Evolutionary conservation across 495 filamentous ascomycete genomes (phyloP), one percentile per base, ranked within the genome.

Genomic region (Lophiotrema nucula): DNA sequence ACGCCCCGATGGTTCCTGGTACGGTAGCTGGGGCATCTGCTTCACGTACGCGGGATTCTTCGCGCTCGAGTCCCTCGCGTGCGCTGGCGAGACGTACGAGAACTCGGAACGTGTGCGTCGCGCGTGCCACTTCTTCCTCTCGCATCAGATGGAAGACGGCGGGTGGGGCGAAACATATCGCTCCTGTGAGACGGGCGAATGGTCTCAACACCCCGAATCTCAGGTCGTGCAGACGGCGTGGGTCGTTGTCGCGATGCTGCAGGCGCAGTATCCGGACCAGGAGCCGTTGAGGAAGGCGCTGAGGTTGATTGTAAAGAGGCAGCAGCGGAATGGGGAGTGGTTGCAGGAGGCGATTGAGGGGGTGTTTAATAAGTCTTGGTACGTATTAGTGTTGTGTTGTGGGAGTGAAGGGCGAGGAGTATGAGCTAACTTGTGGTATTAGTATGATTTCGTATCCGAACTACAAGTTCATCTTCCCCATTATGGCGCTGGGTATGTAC

Each of bases 381-480:
- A 66, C 73, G 82, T 82, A 11, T 47, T 35, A 6, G 4, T 21
- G 1, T 47, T 33, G 5, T 18, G 2, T 35, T 46, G 15, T 35
- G 5, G 26, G 43, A 37, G 39, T 16, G 42, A 10, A 15, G 25
- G 13, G 39, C 2, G 53, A 19, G 27, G 53, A 19, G 27, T 24
- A 27, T 45, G 46, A n/a, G 60, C 68, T 69, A 55, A 69, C 54
- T 16, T 8, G 13, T 16, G 15, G 16, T n/a, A n/a, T 25, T 64
- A 88, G 86, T 73, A 97, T 97, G 92, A 98, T 98, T 53, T 93
- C 92, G 3, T 98, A 98, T 68, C 93, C 93, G 54, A 98, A 98
- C 75, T 98, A 98, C 78, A 98, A 98, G 77, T 92, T 95, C 72
- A 88, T 86, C 49, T 98, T 97, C 72, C 85, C 93, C 5, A 90